Evolutionary conservation across 1,139 yeast species (phyloP).

Genomic region (Saccharomyces hybrid): DNA sequence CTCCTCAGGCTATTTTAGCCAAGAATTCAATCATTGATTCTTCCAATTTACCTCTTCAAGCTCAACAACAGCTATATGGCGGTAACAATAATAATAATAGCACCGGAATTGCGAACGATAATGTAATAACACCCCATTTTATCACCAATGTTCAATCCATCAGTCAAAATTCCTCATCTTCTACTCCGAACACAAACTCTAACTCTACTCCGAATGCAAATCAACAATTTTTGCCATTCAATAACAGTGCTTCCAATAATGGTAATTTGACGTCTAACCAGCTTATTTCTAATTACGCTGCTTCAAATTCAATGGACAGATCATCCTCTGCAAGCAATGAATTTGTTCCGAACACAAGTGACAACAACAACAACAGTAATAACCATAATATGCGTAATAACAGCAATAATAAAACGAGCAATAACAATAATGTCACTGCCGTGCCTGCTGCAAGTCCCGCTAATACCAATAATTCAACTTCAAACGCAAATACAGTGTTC

Average conservation of each 20-base stretch:
- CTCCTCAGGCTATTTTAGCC: conserved; percentile 31
- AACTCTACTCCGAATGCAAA: background rate
- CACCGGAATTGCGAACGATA: conserved; percentile 5
- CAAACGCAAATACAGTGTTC: conserved; percentile 6
- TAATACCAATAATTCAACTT: conserved; percentile 7
- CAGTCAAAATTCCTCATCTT: conserved; percentile 8
- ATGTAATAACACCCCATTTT: conserved; percentile 4
- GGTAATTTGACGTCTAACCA: conserved; percentile 7
- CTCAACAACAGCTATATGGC: conserved; percentile 1
- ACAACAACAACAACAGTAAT: background rate
- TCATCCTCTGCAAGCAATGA: background rate
- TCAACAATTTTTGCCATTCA: background rate
- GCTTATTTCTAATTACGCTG: conserved; percentile 10
- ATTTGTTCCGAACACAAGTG: background rate
- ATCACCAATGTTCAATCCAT: conserved; percentile 3
- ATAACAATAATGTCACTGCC: background rate
- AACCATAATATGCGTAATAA: background rate
- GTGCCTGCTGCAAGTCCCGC: background rate
- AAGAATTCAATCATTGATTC: conserved; percentile 21
- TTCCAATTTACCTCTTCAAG: background rate
- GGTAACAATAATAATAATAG: background rate
- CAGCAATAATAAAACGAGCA: background rate
- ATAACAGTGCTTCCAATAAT: background rate
- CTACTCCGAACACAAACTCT: conserved; percentile 3
- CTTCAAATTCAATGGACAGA: background rate